phyloP scores from a whole-genome alignment of 805 yeast genomes.

The Candida sphagnicola region DNA sequence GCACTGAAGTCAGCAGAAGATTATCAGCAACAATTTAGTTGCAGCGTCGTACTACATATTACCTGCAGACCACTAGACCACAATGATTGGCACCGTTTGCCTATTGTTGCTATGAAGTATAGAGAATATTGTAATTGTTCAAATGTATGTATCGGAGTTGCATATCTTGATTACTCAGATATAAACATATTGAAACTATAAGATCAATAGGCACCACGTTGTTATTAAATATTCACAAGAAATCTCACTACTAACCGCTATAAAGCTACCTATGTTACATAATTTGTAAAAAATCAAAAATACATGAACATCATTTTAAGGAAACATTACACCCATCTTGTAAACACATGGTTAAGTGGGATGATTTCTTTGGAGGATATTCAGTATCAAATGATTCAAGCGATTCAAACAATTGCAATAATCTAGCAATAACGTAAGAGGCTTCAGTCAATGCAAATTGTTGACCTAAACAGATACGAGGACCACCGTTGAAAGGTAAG shows the following conservation, averaged over 20 bases:
- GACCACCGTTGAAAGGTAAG: constrained; percentile 54
- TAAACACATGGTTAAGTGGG: constrained; percentile 28
- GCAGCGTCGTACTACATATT: too few species aligned
- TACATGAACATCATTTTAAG: constrained; percentile 3
- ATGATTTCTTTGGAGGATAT: constrained; percentile 23
- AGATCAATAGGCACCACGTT: too few species aligned
- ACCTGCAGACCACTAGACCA: too few species aligned
- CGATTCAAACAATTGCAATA: constrained; percentile 20
- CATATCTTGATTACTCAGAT: too few species aligned
- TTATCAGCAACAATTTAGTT: too few species aligned
- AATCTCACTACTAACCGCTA: too few species aligned
- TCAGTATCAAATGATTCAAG: constrained; percentile 10
- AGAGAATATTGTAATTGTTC: background rate
- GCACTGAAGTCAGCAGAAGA: too few species aligned
- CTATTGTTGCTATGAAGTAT: too few species aligned
- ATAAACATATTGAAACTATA: too few species aligned
- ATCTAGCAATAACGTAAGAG: constrained; percentile 40
- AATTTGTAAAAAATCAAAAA: too few species aligned
- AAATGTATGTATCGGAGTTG: background rate
- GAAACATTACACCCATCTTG: constrained; percentile 17
- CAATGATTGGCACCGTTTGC: too few species aligned
- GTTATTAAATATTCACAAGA: too few species aligned
- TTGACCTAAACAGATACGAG: constrained; percentile 53
- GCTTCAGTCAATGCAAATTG: constrained; percentile 55
- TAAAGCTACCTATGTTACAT: background rate